These are phyloP conservation scores for Suillus subalutaceus DNA, from an alignment of 768 basidiomycete genomes.

Conservation along the genomic window DNA sequence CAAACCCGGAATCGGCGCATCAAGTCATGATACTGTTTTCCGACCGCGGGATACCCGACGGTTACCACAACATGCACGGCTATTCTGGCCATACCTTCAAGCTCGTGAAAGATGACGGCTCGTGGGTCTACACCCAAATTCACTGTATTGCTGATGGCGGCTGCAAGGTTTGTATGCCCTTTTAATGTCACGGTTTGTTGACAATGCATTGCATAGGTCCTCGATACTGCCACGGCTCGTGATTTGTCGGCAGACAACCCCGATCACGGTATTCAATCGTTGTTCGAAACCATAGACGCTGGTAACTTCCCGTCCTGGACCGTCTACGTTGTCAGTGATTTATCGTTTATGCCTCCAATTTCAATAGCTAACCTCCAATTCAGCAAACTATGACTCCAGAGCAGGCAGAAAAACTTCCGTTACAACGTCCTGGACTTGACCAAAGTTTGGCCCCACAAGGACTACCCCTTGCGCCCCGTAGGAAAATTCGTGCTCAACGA, in stretches of 20 bases:
- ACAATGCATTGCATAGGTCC: slow-evolving; percentile 49
- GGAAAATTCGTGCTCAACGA: slow-evolving; percentile 85
- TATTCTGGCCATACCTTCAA: slow-evolving; percentile 95
- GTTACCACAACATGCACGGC: slow-evolving; percentile 85
- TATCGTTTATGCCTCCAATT: background rate
- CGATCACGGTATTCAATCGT: slow-evolving; percentile 79
- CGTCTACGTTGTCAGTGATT: slow-evolving; percentile 69
- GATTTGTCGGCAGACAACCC: slow-evolving; percentile 74
- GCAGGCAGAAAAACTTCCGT: slow-evolving; percentile 87
- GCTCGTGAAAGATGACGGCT: slow-evolving; percentile 82
- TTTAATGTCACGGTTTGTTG: background rate
- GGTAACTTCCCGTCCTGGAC: slow-evolving; percentile 87
- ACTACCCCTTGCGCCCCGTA: slow-evolving; percentile 86
- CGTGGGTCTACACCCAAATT: slow-evolving; percentile 85
- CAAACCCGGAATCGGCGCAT: slow-evolving; percentile 88
- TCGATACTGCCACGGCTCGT: slow-evolving; percentile 66
- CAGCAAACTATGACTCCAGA: slow-evolving; percentile 92
- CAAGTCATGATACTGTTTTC: slow-evolving; percentile 90
- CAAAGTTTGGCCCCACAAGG: slow-evolving; percentile 87
- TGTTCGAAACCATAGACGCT: slow-evolving; percentile 83
- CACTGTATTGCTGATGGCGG: slow-evolving; percentile 81
- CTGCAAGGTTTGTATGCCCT: slow-evolving; percentile 58
- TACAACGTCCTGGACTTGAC: slow-evolving; percentile 92
- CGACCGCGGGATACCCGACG: slow-evolving; percentile 94
- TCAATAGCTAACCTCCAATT: slow-evolving; percentile 16